Evolutionary conservation across 2,329 filamentous ascomycete genomes (phyloP).

Genomic region (Fusarium sp.): DNA sequence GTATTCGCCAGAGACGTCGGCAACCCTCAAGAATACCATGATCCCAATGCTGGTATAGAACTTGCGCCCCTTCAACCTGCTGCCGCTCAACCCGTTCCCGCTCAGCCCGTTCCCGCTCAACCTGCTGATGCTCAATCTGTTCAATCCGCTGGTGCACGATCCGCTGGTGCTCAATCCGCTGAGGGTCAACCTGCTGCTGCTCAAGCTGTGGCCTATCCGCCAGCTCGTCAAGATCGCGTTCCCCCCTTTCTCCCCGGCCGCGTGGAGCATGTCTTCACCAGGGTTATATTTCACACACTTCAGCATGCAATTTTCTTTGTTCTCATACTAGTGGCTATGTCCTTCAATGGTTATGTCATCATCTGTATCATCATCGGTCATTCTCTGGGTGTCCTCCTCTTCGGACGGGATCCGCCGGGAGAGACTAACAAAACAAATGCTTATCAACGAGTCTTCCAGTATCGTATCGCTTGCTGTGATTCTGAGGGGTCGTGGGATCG

Average conservation of each 20-base stretch:
- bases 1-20: slow-evolving; percentile 64
- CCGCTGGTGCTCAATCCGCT: too few species aligned
- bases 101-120: neutral
- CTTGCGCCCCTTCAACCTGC: neutral
- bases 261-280: slow-evolving; percentile 71
- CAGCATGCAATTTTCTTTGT: slow-evolving; percentile 83
- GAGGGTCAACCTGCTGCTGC: neutral
- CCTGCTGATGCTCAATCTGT: too few species aligned
- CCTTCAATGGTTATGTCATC: slow-evolving; percentile 78
- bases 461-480: too few species aligned
- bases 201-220: neutral
- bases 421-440: slow-evolving; percentile 46
- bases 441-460: slow-evolving; percentile 47
- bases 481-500: slow-evolving; percentile 37
- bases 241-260: slow-evolving; percentile 57
- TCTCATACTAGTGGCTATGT: slow-evolving; percentile 70
- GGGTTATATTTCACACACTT: slow-evolving; percentile 73
- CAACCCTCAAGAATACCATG: slow-evolving; percentile 40
- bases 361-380: slow-evolving; percentile 83
- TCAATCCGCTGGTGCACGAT: too few species aligned
- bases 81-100: neutral
- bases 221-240: neutral
- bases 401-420: slow-evolving; percentile 71
- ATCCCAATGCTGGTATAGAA: neutral
- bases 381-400: slow-evolving; percentile 76